Conservation (phyloP, 768 basidiomycete species). For the Mycena rosella region DNA sequence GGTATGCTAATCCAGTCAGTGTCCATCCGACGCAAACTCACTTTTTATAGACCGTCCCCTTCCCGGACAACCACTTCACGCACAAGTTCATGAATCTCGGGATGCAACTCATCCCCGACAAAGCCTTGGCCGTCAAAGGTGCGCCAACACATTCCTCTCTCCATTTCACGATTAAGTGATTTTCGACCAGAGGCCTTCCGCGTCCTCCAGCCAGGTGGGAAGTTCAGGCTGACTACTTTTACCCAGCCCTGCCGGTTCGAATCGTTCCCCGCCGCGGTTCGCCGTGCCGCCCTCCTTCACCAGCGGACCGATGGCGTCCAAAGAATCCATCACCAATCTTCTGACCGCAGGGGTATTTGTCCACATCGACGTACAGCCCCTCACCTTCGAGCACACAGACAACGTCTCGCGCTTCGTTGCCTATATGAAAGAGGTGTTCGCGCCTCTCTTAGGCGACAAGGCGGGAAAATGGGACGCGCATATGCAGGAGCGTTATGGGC, state of each 20-base stretch:
- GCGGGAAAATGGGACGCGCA: constrained; percentile 14
- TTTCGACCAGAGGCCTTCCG: constrained; percentile 23
- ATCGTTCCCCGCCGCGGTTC: neutral
- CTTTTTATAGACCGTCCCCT: neutral
- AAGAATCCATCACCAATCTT: constrained; percentile 8
- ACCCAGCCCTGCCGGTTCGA: constrained; percentile 23
- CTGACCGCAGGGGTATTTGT: constrained; percentile 4
- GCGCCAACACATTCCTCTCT: neutral
- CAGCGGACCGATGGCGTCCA: neutral
- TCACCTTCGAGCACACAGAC: constrained; percentile 9
- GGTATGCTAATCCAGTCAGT: constrained; percentile 5
- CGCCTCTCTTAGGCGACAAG: neutral
- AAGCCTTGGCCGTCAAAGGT: constrained; percentile 20
- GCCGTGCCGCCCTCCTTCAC: constrained; percentile 12
- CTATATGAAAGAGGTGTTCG: neutral
- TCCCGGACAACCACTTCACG: constrained; percentile 30
- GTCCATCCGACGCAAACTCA: neutral
- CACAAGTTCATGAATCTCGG: constrained; percentile 28
- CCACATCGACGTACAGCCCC: constrained; percentile 1
- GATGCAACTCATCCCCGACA: constrained; percentile 27
- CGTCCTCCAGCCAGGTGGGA: constrained; percentile 16
- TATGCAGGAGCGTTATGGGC: constrained; percentile 13
- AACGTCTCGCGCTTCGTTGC: neutral
- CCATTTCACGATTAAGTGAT: neutral
- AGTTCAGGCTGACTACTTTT: constrained; percentile 15